Percentiles rank a stretch among this genome's conserved stretches.
Evolutionary conservation across 768 basidiomycete species (phyloP).

Genomic region (Termitomyces sp.): DNA sequence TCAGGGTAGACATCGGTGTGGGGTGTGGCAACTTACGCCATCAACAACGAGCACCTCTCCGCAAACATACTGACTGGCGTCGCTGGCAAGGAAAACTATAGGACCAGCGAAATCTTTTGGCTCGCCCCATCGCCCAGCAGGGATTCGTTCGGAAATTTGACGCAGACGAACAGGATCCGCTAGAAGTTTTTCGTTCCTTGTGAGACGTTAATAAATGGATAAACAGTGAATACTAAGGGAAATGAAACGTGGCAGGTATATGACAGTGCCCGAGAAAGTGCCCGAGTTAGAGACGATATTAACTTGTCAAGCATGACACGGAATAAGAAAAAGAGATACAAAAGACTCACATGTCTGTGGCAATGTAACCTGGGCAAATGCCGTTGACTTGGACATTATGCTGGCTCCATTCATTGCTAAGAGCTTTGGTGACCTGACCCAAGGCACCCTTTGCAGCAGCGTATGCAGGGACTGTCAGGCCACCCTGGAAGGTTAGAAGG

Average conservation of each 20-base stretch:
- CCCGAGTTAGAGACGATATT: not conserved
- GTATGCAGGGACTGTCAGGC: constrained; percentile 82
- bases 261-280: too few relatives aligned
- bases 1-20: constrained; percentile 9
- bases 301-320: not conserved
- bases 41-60: constrained; percentile 72
- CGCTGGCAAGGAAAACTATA: constrained; percentile 65
- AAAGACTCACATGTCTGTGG: constrained; percentile 75
- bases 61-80: constrained; percentile 67
- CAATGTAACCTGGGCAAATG: constrained; percentile 85
- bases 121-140: constrained; percentile 67
- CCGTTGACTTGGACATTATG: constrained; percentile 88
- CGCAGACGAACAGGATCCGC: constrained; percentile 59
- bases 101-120: constrained; percentile 76
- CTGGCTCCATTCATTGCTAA: constrained; percentile 91
- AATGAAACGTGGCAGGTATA: not conserved
- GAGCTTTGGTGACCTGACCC: constrained; percentile 82
- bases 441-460: constrained; percentile 89
- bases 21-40: constrained; percentile 42
- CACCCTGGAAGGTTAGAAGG: constrained; percentile 60
- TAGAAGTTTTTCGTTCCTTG: constrained; percentile 47
- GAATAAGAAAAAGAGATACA: not conserved
- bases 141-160: constrained; percentile 74
- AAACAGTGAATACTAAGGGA: not conserved
- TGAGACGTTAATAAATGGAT: not conserved